Base-by-base conservation (phyloP, 2,329 filamentous ascomycete species). In the Chrysosporium keratinophilum region DNA sequence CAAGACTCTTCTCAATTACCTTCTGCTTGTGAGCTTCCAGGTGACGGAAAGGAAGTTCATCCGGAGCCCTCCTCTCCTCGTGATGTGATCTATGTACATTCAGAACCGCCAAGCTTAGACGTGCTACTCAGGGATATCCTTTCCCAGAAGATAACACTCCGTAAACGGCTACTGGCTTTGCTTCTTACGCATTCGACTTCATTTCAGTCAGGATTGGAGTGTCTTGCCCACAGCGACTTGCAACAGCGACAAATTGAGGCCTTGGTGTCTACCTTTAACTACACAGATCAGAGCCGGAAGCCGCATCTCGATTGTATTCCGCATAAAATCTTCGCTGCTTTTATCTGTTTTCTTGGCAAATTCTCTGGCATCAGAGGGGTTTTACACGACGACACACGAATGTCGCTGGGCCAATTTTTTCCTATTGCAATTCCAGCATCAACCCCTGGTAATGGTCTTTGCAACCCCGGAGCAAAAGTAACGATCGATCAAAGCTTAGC, bases 11-110 rank as follows among this genome's bases (percentile, higher is more conserved):
- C 40, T 31, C 42, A 28, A 33, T 12, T 20, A 7, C 17, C n/a
- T 17, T 45, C 50, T 2, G 17, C 34, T 67, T 48, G 44, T 14
- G 61, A 65, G 15, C 60, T 79, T 3, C 77, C 81, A 5, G 81
- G 81, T 15, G 81, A 84, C 63, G 70, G 71, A 19, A 73, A 67
- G 55, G 80, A 83, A 61, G 70, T 78, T 9, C 67, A 74, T 42
- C 71, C 78, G 4, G 75, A 79, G 53, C 78, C 81, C 7, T 66
- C 69, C 12, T 82, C 79, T 31, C 76, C 78, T 5, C 72, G 79
- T 33, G 76, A 83, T 58, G 66, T 77, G 46, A 77, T 80, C 1
- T 82, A 82, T 63, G 73, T 81, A 10, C 72, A 72, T 23, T 74
- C 74, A 12, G 70, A 76, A 41, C 73, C 78, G 12, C 81, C 81